Conservation (phyloP, 805 yeast genomes). For the Saccharomycopsis fermentans region DNA sequence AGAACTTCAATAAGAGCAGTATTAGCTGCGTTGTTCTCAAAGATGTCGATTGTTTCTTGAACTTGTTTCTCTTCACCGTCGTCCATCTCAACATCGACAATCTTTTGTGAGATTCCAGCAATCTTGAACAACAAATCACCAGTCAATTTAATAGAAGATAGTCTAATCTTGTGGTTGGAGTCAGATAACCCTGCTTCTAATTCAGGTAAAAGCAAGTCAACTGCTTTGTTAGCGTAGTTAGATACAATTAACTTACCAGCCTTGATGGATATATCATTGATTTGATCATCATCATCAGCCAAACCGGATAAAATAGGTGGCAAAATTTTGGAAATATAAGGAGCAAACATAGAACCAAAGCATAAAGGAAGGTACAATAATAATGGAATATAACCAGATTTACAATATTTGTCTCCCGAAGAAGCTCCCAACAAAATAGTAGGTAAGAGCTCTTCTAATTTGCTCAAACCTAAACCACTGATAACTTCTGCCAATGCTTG, state of each 20-base stretch:
- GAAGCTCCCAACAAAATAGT: slow-evolving; percentile 61
- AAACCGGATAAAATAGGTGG: slow-evolving; percentile 89
- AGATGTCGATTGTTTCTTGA: slow-evolving; percentile 19
- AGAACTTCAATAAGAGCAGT: slow-evolving; percentile 63
- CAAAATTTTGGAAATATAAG: slow-evolving; percentile 74
- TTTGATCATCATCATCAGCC: slow-evolving; percentile 80
- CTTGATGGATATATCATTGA: slow-evolving; percentile 81
- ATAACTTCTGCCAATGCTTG: slow-evolving; percentile 93
- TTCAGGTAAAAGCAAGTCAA: slow-evolving; percentile 88
- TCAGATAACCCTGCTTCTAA: slow-evolving; percentile 84
- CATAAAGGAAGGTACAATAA: slow-evolving; percentile 86
- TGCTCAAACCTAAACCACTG: slow-evolving; percentile 79
- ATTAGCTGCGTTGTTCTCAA: slow-evolving; percentile 8
- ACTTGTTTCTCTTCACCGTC: slow-evolving; percentile 28
- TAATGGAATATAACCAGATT: slow-evolving; percentile 90
- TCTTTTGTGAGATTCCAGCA: slow-evolving; percentile 77
- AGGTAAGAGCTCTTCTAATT: slow-evolving; percentile 85
- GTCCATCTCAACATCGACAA: slow-evolving; percentile 46
- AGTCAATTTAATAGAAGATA: slow-evolving; percentile 88
- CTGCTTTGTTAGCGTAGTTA: slow-evolving; percentile 86
- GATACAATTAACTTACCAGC: slow-evolving; percentile 88
- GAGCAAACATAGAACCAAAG: slow-evolving; percentile 84
- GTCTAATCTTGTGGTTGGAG: slow-evolving; percentile 72
- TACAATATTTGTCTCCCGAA: slow-evolving; percentile 54
- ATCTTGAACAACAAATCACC: slow-evolving; percentile 93